Base-by-base conservation (phyloP, 2,329 filamentous ascomycete species). In the Pseudogymnoascus sp. region DNA sequence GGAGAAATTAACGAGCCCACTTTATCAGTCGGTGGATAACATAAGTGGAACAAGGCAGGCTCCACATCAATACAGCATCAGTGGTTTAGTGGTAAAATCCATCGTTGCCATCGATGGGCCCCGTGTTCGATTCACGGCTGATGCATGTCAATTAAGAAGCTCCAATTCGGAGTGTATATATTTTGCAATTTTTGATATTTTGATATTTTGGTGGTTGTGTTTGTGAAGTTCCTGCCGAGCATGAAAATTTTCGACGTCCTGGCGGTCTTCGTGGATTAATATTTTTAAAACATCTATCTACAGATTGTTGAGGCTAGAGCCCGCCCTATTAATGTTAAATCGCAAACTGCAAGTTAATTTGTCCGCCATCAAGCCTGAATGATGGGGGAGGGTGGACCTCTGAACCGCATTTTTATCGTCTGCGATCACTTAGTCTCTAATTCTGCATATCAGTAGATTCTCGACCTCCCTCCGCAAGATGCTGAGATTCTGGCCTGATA, bases 21-120 rank as follows among this genome's bases (percentile, higher is more conserved):
- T 53, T 25, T 53, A 16, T 8, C 14, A 31, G 23, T 31, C 5
- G 14, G 21, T 53, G 44, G 44, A 31, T 10, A 31, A 31, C 28
- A 53, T 53, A 53, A 53, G 14, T 3, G 6, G 44, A 53, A 53
- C 44, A 31, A 53, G 23, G 23, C 23, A 28, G 44, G 44, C 44
- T 53, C 44, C 23, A 53, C 44, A 53, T 31, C 44, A 53, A 31
- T 31, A 53, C 14, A 53, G 44, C 44, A 53, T 53, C 31, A 37
- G 47, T 53, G 47, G 47, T 56, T 56, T 56, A 56, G 47, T 56
- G 47, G 47, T 56, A 56, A 70, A 73, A 73, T 73, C 69, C 71
- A 68, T 73, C 72, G 72, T 73, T 73, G 72, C 72, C 72, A 73
- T 73, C 72, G 71, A 73, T 69, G 70, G 69, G 71, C 69, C 71